phyloP scores from a whole-genome alignment of 2,329 filamentous ascomycete species.

The Lasiodiplodia hormozganensis region DNA sequence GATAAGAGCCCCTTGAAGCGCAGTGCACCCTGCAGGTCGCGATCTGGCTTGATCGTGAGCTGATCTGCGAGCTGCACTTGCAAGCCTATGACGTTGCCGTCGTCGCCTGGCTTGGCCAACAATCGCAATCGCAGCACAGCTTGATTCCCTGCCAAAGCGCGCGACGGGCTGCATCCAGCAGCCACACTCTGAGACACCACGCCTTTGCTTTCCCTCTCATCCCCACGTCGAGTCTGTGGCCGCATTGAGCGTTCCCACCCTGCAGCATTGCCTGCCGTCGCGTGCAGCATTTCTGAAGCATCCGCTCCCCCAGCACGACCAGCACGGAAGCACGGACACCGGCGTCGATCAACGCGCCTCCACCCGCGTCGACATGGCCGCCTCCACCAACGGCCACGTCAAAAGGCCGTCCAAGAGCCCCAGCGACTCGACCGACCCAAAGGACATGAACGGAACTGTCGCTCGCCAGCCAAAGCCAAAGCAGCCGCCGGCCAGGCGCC shows the following conservation, averaged over 20 bases:
- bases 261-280: neutral
- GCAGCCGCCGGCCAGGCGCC: constrained; percentile 33
- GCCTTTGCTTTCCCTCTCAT: neutral
- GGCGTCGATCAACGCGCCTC: constrained; percentile 27
- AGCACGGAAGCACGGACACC: constrained; percentile 23
- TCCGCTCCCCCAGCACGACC: neutral
- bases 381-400: constrained; percentile 45
- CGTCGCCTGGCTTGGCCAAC: constrained; percentile 16
- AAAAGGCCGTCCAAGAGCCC: constrained; percentile 42
- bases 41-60: constrained; percentile 17
- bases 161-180: constrained; percentile 13
- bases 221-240: neutral
- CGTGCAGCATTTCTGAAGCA: neutral
- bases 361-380: constrained; percentile 42
- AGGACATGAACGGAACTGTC: constrained; percentile 33
- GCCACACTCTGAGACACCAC: constrained; percentile 9
- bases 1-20: constrained; percentile 1
- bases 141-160: constrained; percentile 28
- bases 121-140: constrained; percentile 14
- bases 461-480: constrained; percentile 32
- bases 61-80: constrained; percentile 12
- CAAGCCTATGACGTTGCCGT: constrained; percentile 26
- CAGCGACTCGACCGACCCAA: constrained; percentile 37
- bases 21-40: constrained; percentile 3
- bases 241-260: neutral